These are phyloP conservation scores for Rhododendron ferrugineum DNA, from an alignment of 148 eudicot species.

Conservation along the genomic window DNA sequence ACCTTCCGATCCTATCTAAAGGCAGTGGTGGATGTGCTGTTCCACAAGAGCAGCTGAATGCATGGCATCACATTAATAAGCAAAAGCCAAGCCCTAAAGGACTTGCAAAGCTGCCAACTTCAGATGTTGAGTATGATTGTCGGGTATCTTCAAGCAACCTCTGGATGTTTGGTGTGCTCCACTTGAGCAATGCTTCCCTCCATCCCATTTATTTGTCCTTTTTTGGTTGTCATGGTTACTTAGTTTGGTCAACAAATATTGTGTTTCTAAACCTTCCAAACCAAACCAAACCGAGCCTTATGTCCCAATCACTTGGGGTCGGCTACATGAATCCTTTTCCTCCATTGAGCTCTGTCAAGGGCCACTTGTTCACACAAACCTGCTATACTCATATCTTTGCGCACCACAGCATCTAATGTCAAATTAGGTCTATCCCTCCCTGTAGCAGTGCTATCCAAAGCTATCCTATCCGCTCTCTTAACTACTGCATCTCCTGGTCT, in stretches of 20 bases:
- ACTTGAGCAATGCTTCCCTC: background rate
- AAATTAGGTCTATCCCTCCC: no score
- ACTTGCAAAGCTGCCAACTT: conserved; percentile 31
- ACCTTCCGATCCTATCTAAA: conserved; percentile 19
- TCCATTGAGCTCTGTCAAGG: no score
- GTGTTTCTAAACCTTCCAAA: background rate
- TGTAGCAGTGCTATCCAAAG: no score
- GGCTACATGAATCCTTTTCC: no score
- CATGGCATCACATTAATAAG: conserved; percentile 60
- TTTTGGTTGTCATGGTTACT: background rate
- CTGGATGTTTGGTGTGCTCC: background rate
- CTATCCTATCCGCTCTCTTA: no score
- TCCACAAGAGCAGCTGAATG: conserved; percentile 61
- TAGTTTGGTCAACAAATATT: background rate
- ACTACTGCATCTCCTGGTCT: no score
- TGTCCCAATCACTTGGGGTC: no score
- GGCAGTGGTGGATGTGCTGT: conserved; percentile 43
- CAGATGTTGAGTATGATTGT: conserved; percentile 49
- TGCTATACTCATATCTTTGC: no score
- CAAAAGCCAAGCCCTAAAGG: conserved; percentile 37
- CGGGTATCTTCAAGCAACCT: conserved; percentile 38
- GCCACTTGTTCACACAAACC: no score
- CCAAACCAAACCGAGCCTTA: no score
- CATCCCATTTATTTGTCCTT: background rate
- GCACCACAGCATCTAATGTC: no score